These are phyloP conservation scores for Verticillium nubilum DNA, from an alignment of 2,329 filamentous ascomycete species.

Conservation along the genomic window DNA sequence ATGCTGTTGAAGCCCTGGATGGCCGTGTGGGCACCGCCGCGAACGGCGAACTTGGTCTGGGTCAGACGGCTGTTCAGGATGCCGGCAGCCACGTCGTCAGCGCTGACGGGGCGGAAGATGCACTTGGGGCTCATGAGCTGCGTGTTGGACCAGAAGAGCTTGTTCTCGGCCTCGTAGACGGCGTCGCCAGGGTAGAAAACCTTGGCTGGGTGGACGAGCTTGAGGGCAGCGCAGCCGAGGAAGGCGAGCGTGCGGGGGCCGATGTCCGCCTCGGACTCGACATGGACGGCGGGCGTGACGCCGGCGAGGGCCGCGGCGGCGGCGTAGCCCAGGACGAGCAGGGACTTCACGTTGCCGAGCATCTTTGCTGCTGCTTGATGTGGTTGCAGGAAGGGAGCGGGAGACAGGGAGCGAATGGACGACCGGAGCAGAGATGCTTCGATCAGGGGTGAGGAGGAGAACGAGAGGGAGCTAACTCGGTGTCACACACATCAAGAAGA, in stretches of 20 bases:
- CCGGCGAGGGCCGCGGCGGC: background rate
- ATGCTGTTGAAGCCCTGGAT: slow-evolving; percentile 18
- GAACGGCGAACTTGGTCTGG: slow-evolving; percentile 23
- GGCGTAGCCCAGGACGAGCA: background rate
- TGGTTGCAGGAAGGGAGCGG: background rate
- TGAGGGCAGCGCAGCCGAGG: slow-evolving; percentile 2
- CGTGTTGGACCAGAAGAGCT: slow-evolving; percentile 4
- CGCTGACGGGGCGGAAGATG: slow-evolving; percentile 17
- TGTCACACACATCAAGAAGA: background rate
- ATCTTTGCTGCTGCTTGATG: background rate
- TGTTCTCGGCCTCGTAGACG: slow-evolving; percentile 1
- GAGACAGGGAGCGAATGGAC: background rate
- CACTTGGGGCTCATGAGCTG: slow-evolving; percentile 12
- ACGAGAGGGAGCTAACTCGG: background rate
- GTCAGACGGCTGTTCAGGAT: slow-evolving; percentile 18
- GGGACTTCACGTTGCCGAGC: background rate
- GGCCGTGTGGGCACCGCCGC: slow-evolving; percentile 24
- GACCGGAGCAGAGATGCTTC: background rate
- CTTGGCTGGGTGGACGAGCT: background rate
- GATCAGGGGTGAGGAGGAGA: background rate
- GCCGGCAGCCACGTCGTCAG: slow-evolving; percentile 19
- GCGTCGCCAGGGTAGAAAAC: slow-evolving; percentile 2
- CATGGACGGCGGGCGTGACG: background rate
- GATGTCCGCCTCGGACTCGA: background rate
- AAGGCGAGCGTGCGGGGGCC: background rate